phyloP scores from a whole-genome alignment of 2,329 filamentous ascomycete genomes.

The Apiospora koreana region DNA sequence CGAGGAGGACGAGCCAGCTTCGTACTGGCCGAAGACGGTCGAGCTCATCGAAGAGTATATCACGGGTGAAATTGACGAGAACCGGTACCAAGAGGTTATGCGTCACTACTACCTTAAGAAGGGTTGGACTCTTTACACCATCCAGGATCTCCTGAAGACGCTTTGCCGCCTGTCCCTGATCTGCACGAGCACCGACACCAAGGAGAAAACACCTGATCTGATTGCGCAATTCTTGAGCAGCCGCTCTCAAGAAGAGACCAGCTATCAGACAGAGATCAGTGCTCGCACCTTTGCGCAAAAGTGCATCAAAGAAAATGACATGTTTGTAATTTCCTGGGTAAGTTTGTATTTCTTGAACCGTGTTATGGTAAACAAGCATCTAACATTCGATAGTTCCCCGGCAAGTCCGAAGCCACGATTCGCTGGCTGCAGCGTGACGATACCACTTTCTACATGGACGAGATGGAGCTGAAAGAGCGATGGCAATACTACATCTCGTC shows the following conservation, averaged over 20 bases:
- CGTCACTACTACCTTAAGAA: conserved; percentile 88
- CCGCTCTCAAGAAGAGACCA: conserved; percentile 80
- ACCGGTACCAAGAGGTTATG: conserved; percentile 84
- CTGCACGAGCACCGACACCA: conserved; percentile 83
- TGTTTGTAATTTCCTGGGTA: conserved; percentile 90
- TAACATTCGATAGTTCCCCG: conserved; percentile 57
- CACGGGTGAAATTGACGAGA: conserved; percentile 77
- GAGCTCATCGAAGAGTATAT: conserved; percentile 86
- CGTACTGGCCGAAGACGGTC: conserved; percentile 84
- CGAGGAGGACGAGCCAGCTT: conserved; percentile 60
- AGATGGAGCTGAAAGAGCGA: conserved; percentile 77
- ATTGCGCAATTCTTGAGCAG: conserved; percentile 84
- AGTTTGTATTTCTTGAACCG: conserved; percentile 37
- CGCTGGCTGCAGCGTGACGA: conserved; percentile 70
- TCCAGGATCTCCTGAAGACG: conserved; percentile 83
- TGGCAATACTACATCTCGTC: conserved; percentile 98
- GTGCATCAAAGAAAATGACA: conserved; percentile 86
- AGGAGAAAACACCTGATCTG: conserved; percentile 92
- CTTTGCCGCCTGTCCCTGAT: conserved; percentile 78
- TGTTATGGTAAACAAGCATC: conserved; percentile 13
- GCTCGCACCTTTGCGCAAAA: conserved; percentile 92
- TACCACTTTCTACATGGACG: conserved; percentile 82
- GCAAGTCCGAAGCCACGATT: conserved; percentile 67
- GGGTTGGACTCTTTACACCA: conserved; percentile 91
- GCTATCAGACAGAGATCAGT: conserved; percentile 85